phyloP scores from a whole-genome alignment of 139 green algal species.

The Tetradesmus lagerheimii region DNA sequence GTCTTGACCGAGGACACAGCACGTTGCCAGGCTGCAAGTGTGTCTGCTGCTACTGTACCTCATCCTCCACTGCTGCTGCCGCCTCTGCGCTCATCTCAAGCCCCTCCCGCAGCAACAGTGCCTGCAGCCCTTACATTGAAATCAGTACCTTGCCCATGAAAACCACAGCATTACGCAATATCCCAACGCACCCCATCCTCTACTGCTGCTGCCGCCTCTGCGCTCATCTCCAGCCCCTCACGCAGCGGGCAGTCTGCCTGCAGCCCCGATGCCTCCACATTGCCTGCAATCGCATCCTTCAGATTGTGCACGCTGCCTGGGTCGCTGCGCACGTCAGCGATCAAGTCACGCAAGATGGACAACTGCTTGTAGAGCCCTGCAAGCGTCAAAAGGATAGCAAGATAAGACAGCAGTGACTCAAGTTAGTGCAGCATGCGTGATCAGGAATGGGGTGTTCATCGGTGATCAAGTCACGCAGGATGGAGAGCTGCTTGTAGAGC shows the following conservation, averaged over 20 bases:
- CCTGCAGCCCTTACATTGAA: constrained; percentile 42
- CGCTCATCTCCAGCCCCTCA: constrained; percentile 5
- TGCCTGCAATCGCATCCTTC: constrained; percentile 70
- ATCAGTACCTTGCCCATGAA: too few species aligned
- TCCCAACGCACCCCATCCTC: constrained; percentile 19
- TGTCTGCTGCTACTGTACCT: constrained; percentile 28
- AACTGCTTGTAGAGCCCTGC: constrained; percentile 98
- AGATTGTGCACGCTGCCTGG: constrained; percentile 55
- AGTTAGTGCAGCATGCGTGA: constrained; percentile 49
- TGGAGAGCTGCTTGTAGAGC: constrained; percentile 97
- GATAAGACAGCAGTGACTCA: neutral
- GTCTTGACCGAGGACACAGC: too few species aligned
- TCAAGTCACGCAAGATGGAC: constrained; percentile 79
- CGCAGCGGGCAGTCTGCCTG: constrained; percentile 48
- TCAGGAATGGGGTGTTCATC: constrained; percentile 85
- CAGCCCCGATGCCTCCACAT: constrained; percentile 22
- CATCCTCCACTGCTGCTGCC: neutral
- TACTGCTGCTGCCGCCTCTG: neutral
- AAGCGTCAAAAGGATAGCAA: neutral
- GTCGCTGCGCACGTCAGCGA: constrained; percentile 87
- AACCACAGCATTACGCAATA: neutral
- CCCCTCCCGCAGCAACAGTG: constrained; percentile 31
- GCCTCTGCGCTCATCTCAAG: neutral
- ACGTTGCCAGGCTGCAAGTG: too few species aligned
- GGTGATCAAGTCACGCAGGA: constrained; percentile 82